phyloP scores from a whole-genome alignment of 2,329 filamentous ascomycete genomes.

The Cytospora leucostoma region DNA sequence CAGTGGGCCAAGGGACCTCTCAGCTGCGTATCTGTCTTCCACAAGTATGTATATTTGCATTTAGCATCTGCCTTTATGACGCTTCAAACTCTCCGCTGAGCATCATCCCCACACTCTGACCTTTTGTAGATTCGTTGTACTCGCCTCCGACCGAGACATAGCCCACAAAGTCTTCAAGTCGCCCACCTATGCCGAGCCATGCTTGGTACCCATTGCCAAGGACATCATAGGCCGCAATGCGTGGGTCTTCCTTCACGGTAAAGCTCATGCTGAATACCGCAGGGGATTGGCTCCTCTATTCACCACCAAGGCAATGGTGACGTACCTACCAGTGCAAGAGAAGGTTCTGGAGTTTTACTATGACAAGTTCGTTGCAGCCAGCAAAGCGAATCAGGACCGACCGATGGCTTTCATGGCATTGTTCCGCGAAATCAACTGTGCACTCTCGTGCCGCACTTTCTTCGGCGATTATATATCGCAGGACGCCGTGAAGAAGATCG shows the following conservation, averaged over 20 bases:
- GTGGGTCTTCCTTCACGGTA: conserved; percentile 80
- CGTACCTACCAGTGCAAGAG: conserved; percentile 73
- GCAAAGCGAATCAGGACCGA: conserved; percentile 51
- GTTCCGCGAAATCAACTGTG: conserved; percentile 78
- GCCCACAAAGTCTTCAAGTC: conserved; percentile 83
- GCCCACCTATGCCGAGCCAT: conserved; percentile 72
- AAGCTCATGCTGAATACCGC: conserved; percentile 74
- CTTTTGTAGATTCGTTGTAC: conserved; percentile 70
- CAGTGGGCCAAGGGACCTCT: conserved; percentile 80
- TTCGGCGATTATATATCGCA: conserved; percentile 78
- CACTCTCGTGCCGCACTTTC: conserved; percentile 76
- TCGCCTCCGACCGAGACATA: conserved; percentile 75
- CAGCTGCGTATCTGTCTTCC: conserved; percentile 82
- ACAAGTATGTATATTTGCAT: conserved; percentile 60
- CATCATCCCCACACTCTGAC: neutral
- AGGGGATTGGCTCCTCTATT: conserved; percentile 75
- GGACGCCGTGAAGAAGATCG: conserved; percentile 70
- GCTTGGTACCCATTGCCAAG: conserved; percentile 73
- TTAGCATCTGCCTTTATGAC: neutral
- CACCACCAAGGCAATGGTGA: conserved; percentile 68
- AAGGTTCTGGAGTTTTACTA: conserved; percentile 73
- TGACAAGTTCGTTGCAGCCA: conserved; percentile 61
- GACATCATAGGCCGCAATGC: conserved; percentile 72
- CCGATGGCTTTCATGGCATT: conserved; percentile 68
- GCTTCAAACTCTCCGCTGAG: neutral